Conservation (phyloP, 169 alveolate species). For the Plasmodium malariae region DNA sequence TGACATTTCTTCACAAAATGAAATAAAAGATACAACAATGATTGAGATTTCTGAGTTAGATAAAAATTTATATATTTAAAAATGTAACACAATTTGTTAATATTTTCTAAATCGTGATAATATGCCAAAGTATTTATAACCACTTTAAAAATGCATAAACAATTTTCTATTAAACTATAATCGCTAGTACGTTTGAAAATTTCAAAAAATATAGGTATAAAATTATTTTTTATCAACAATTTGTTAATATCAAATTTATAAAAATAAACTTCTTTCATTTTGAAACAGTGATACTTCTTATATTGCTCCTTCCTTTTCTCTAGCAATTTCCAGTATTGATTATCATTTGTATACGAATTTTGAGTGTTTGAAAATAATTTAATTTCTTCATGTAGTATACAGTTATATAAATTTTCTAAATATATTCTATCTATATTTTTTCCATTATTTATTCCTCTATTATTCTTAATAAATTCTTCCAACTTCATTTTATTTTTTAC, state of each 20-base stretch:
- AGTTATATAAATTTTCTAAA: constrained; percentile 82
- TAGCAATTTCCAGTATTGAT: constrained; percentile 73
- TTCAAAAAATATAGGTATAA: constrained; percentile 63
- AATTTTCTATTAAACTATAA: constrained; percentile 56
- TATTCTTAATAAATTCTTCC: constrained; percentile 92
- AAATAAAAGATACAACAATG: constrained; percentile 54
- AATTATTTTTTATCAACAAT: constrained; percentile 57
- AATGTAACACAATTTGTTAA: constrained; percentile 56
- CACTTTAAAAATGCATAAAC: constrained; percentile 61
- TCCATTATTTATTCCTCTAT: constrained; percentile 92
- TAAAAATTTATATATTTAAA: constrained; percentile 65
- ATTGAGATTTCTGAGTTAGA: constrained; percentile 74
- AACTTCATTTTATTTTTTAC: constrained; percentile 91
- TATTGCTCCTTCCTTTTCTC: constrained; percentile 59
- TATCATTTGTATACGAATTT: constrained; percentile 68
- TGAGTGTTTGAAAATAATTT: constrained; percentile 59
- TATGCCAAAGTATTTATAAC: constrained; percentile 54
- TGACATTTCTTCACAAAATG: constrained; percentile 68
- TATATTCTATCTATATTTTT: constrained; percentile 86
- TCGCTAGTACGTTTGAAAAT: constrained; percentile 58
- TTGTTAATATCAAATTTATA: constrained; percentile 63
- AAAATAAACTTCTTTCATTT: constrained; percentile 29
- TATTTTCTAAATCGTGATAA: constrained; percentile 55
- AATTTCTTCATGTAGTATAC: constrained; percentile 83
- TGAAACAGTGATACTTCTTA: constrained; percentile 52